Base-by-base conservation (phyloP, 805 yeast genomes). In the Saccharomycopsis capsularis region DNA sequence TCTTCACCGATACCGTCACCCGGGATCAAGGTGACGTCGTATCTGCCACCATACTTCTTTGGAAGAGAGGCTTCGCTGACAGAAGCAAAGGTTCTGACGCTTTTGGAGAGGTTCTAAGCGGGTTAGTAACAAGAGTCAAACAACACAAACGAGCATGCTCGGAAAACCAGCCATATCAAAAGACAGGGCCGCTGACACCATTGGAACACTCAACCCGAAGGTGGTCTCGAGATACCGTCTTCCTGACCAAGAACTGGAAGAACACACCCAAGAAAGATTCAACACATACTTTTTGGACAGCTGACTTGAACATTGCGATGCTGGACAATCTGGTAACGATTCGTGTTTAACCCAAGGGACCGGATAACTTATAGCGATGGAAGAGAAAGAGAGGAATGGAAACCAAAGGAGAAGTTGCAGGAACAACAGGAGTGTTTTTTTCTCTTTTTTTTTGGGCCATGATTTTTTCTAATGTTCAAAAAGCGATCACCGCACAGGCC, bases 1-100 rank as follows among this genome's bases (percentile, higher is more conserved):
- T 93, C 99, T 46, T 82, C 77, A 61, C 99, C 99, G 59, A 91
- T 89, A 76, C 99, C 99, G 66, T 91, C 98, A 73, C 98, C 98
- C 72, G 90, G 97, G 61, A 93, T 91, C 73, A 93, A 76, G 40
- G 99, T 91, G 56, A 93, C 99, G 48, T 87, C 80, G 74, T 81
- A 91, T 62, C 85, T 85, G 57, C 98, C 98, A 55, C 84, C 79
- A 53, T 82, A 71, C 54, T 76, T 76, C 64, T 78, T 80, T 62
- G 95, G 95, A 62, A 85, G 73, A 56, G 76, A 76, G 48, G 83
- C 75, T 25, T 81, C 68, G 44, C 87, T 74, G 52, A 87, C 85
- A 44, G 87, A 75, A 52, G 88, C 85, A 42, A 71, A 58, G 27
- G 74, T 44, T 51, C 54, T 51, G 38, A 34, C 38, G 38, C n/a